These are phyloP conservation scores for Circinella umbellata DNA, from an alignment of 371 early-diverging fungal genomes.

Conservation along the genomic window DNA sequence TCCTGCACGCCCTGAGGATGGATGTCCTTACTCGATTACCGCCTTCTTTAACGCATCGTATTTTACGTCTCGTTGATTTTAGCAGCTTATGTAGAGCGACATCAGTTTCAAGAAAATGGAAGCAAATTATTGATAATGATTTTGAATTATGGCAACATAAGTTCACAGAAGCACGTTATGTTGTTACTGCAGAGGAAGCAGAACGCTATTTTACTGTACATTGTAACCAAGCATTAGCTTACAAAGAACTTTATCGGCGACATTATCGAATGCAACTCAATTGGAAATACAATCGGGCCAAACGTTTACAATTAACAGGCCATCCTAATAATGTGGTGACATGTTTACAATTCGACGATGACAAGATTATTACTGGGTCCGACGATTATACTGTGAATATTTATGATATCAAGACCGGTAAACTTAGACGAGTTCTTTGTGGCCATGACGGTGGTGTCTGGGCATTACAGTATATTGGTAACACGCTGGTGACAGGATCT, in stretches of 20 bases:
- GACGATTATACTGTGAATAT: constrained; percentile 89
- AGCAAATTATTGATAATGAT: constrained; percentile 74
- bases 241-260: constrained; percentile 68
- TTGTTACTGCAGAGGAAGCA: neutral
- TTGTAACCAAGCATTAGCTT: constrained; percentile 5
- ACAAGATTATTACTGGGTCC: constrained; percentile 91
- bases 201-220: neutral
- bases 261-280: constrained; percentile 78
- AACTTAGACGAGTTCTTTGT: constrained; percentile 64
- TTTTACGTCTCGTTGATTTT: constrained; percentile 82
- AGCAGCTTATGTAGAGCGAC: constrained; percentile 77
- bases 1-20: constrained; percentile 80
- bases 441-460: constrained; percentile 99
- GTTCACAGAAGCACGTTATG: constrained; percentile 18
- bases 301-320: constrained; percentile 78
- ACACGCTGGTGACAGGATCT: constrained; percentile 94
- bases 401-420: constrained; percentile 84
- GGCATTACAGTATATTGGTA: constrained; percentile 91
- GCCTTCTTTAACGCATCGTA: constrained; percentile 72
- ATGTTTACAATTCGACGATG: constrained; percentile 92
- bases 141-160: constrained; percentile 55
- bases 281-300: constrained; percentile 79
- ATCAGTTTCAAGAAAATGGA: constrained; percentile 79
- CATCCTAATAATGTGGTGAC: constrained; percentile 89
- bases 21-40: constrained; percentile 89